These are phyloP conservation scores for Ophiostoma populinum DNA, from an alignment of 2,329 filamentous ascomycete species.

Conservation along the genomic window DNA sequence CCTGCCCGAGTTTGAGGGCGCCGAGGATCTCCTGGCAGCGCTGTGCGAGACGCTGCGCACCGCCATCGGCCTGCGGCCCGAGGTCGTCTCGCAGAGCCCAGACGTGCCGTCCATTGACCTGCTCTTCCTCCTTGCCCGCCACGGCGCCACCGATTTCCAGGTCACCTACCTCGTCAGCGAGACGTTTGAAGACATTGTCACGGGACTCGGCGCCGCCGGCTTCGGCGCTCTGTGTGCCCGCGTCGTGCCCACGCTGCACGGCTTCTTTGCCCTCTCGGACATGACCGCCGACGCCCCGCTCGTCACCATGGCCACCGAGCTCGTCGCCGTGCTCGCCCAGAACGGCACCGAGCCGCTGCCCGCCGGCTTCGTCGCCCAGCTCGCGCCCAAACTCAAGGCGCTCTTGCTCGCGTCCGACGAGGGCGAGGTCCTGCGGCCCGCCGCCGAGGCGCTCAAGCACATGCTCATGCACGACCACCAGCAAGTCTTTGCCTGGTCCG, in stretches of 20 bases:
- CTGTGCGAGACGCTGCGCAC: conserved; percentile 74
- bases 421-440: conserved; percentile 72
- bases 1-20: conserved; percentile 65
- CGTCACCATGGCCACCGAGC: conserved; percentile 67
- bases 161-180: conserved; percentile 76
- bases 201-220: conserved; percentile 44
- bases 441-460: conserved; percentile 72
- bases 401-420: conserved; percentile 73
- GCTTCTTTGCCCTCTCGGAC: conserved; percentile 75
- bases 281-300: conserved; percentile 73
- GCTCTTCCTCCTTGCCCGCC: conserved; percentile 76
- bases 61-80: conserved; percentile 63
- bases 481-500: conserved; percentile 76
- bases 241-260: conserved; percentile 72
- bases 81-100: conserved; percentile 53
- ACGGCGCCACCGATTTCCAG: conserved; percentile 81
- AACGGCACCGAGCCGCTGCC: conserved; percentile 75
- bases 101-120: conserved; percentile 56
- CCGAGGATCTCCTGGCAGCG: conserved; percentile 81
- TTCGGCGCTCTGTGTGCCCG: conserved; percentile 71
- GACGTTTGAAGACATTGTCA: conserved; percentile 76
- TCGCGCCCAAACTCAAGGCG: conserved; percentile 72
- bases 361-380: conserved; percentile 64
- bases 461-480: conserved; percentile 80
- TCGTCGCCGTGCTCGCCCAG: conserved; percentile 66